A percentile compares a stretch with the other conserved stretches of the same genome.
These are phyloP conservation scores for Hypoxylon intermedium DNA, from an alignment of 495 filamentous ascomycete genomes.

Conservation along the genomic window DNA sequence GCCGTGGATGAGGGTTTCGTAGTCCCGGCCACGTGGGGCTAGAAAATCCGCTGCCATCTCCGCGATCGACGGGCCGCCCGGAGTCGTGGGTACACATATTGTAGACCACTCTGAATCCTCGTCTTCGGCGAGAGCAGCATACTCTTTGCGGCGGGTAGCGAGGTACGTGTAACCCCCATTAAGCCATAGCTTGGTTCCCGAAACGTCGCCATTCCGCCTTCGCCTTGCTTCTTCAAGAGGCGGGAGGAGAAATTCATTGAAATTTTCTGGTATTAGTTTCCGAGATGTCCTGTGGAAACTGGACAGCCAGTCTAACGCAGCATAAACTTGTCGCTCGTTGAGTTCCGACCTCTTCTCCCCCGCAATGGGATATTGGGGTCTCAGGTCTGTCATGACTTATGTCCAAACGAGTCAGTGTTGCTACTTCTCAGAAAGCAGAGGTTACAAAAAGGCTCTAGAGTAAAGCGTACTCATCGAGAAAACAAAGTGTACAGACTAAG, in stretches of 20 bases:
- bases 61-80: constrained; percentile 27
- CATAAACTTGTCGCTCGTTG: constrained; percentile 33
- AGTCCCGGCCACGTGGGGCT: constrained; percentile 37
- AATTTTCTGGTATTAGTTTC: constrained; percentile 15
- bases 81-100: constrained; percentile 27
- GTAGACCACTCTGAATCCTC: constrained; percentile 44
- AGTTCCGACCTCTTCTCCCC: constrained; percentile 40
- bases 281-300: constrained; percentile 52
- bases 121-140: constrained; percentile 35
- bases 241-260: constrained; percentile 38
- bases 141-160: constrained; percentile 50
- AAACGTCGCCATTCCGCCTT: constrained; percentile 7
- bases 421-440: neutral
- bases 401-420: neutral
- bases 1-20: constrained; percentile 54
- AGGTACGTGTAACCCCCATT: constrained; percentile 59
- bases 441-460: no score
- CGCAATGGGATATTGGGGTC: constrained; percentile 34
- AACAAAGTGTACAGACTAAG: no score
- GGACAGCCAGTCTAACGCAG: constrained; percentile 50
- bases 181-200: constrained; percentile 46
- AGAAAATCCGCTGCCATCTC: constrained; percentile 43
- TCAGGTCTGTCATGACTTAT: constrained; percentile 39
- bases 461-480: no score
- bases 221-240: constrained; percentile 45